Base-by-base conservation (phyloP, 345 rosid species). In the Murraya paniculata region DNA sequence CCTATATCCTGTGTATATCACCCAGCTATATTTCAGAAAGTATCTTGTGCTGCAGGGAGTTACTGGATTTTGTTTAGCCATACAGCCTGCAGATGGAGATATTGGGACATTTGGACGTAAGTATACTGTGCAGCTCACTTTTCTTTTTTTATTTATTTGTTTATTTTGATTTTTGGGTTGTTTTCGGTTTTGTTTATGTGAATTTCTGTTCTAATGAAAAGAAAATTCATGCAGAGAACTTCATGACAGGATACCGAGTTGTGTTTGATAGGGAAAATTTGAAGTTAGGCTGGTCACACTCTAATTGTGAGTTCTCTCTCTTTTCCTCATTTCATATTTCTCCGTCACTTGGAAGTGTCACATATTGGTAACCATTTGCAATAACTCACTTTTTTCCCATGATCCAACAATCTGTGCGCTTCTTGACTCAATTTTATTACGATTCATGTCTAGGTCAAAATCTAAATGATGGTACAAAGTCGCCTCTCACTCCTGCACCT, bases 231-330 rank as follows among this genome's bases (percentile, higher is more conserved):
- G 93, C 94, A 94, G 98, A 93, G 85, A 93, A 94, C 87, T 89
- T 89, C 88, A 89, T 94, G 97, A 83, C 81, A 1, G 95, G 97
- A 59, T 90, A 93, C 60, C 84, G 85, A 36, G 80, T 94, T 74
- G 97, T 94, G 72, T 94, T 93, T 82, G 95, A 94, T 79, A 87
- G 93, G 77, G 98, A 93, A 81, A 88, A 88, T 81, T 74, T 91
- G 88, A 93, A 86, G 89, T 84, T 93, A 72, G 91, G 94, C 65
- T 94, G 98, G 98, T 94, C 98, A 59, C 78, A 35, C 13, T 94
- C 97, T 27, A 85, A 87, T 70, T 94, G 98, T 94, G 84, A 91
- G 97, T 80, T 77, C 62, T 55, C 64, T 11, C 7, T 35, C 35
- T n/a, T 30, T 22, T 67, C 55, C 36, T 31, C 3, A 30, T 38